A percentile compares a stretch with the other conserved stretches of the same genome.
These are phyloP conservation scores for Suillus alpinus DNA, from an alignment of 768 basidiomycete species.

Conservation along the genomic window DNA sequence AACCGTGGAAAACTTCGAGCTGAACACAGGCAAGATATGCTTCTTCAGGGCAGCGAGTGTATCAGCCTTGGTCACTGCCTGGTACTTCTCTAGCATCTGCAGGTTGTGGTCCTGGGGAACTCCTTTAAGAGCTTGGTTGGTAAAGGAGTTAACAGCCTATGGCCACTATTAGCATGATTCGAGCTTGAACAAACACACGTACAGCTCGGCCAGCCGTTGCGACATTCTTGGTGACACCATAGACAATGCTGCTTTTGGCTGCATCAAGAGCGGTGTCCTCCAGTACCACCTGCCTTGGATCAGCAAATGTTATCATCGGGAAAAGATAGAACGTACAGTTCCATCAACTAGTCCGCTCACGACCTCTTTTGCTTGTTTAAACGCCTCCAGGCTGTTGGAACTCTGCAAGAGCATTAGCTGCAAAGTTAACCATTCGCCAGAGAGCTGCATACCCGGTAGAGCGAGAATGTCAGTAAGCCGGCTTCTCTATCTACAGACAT, in stretches of 20 bases:
- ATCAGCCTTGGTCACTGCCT: constrained; percentile 76
- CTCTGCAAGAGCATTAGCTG: constrained; percentile 46
- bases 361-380: constrained; percentile 74
- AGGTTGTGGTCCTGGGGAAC: constrained; percentile 73
- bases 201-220: constrained; percentile 89
- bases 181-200: constrained; percentile 26
- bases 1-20: constrained; percentile 69
- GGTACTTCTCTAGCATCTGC: constrained; percentile 74
- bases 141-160: constrained; percentile 80
- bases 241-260: constrained; percentile 91
- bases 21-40: constrained; percentile 85
- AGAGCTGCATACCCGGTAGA: constrained; percentile 64
- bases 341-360: constrained; percentile 80
- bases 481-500: constrained; percentile 73
- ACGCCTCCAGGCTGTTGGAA: constrained; percentile 77
- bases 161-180: constrained; percentile 8
- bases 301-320: not conserved
- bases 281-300: constrained; percentile 60
- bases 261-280: constrained; percentile 82
- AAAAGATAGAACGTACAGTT: constrained; percentile 49
- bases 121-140: constrained; percentile 88
- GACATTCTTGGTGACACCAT: constrained; percentile 72
- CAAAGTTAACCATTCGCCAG: not conserved
- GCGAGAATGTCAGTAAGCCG: constrained; percentile 69
- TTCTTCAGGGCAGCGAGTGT: constrained; percentile 65